Base-by-base conservation (phyloP, 257 asterid genomes). In the Fraxinus americana region DNA sequence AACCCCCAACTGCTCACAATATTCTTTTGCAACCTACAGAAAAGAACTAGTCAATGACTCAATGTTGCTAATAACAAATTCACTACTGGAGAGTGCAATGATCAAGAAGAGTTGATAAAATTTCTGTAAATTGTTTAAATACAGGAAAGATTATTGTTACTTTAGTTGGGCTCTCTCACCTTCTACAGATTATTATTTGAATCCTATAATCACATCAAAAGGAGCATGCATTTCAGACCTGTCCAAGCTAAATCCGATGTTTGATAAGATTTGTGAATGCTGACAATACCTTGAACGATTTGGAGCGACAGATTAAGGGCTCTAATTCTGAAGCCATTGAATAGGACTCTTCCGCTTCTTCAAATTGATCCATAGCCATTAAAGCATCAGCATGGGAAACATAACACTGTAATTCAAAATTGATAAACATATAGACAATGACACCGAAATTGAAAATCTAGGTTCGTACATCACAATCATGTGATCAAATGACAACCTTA, bases 351-450 rank as follows among this genome's bases (percentile, higher is more conserved):
- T 89, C 89, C 25, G 99, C 98, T 65, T 78, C 90, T 17, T 87
- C 86, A 35, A 87, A 71, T 67, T 83, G 81, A 73, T 85, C 85
- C 93, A 88, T 80, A 52, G 94, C 91, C 91, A 93, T 88, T 65
- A 88, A 85, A 77, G 84, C 97, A 87, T 90, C 97, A 75, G 97
- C 98, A 88, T 87, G 83, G 80, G 96, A 91, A 82, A 93, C 70
- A 82, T 90, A 93, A 11, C 89, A 97, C 98, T 94, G 87, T 4
- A 72, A 83, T 17, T 34, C 11, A 41, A 75, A 67, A 70, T 14
- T 6, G 71, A 30, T 63, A 59, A 76, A 45, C 71, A 14, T 74
- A 36, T 61, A n/a, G 39, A 67, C 30, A 48, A 66, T 48, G 75
- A 30, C n/a, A 13, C 57, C 16, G 12, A 70, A 70, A 77, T 41